Conservation (phyloP, 306 rosid species). For the Carpinus fangiana region DNA sequence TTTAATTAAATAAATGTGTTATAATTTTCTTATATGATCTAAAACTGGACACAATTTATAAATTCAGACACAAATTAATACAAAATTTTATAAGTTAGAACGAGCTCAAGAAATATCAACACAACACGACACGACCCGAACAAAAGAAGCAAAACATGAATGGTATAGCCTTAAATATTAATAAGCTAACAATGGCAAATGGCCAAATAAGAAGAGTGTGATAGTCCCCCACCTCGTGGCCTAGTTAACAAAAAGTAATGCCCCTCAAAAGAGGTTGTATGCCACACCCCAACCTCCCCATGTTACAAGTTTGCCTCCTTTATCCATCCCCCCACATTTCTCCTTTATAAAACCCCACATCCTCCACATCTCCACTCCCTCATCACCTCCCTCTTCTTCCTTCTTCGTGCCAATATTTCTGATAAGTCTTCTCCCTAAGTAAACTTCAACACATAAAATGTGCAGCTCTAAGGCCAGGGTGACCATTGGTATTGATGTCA, state of each 20-base stretch:
- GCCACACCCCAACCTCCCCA: conserved; percentile 87
- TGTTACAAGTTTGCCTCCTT: conserved; percentile 48
- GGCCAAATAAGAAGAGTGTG: conserved; percentile 44
- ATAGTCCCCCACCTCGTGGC: conserved; percentile 40
- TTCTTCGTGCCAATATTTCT: conserved; percentile 28
- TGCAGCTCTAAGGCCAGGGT: conserved; percentile 72
- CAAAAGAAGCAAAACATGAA: no score
- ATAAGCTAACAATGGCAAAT: conserved; percentile 26
- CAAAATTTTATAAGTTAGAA: no score
- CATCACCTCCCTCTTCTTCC: conserved; percentile 28
- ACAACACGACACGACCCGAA: no score
- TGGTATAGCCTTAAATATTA: not conserved
- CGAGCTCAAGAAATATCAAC: no score
- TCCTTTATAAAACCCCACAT: conserved; percentile 47
- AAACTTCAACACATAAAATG: conserved; percentile 37
- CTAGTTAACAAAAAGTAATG: conserved; percentile 53
- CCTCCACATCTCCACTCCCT: conserved; percentile 42
- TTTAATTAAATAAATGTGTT: no score
- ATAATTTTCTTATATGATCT: no score
- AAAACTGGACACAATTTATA: no score
- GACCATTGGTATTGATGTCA: conserved; percentile 48
- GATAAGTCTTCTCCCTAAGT: conserved; percentile 3
- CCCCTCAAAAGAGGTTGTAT: conserved; percentile 57
- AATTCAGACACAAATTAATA: no score
- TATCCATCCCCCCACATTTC: conserved; percentile 37